phyloP scores from a whole-genome alignment of 306 rosid genomes.

The Adenanthera pavonina region DNA sequence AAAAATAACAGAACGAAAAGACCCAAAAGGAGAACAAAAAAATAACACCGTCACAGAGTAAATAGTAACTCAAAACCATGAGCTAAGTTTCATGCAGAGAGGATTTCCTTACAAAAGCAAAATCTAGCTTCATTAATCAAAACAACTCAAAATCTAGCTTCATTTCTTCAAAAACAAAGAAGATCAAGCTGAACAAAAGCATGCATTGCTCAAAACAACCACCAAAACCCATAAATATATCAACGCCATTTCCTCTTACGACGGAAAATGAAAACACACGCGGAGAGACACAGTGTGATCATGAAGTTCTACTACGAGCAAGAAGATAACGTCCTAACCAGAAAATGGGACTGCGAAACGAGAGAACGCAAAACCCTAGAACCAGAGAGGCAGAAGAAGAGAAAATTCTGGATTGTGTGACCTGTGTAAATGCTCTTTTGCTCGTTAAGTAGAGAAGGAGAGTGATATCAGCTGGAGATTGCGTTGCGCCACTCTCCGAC shows the following conservation, averaged over 20 bases:
- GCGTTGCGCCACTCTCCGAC: not conserved
- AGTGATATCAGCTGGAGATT: not conserved
- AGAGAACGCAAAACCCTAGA: slow-evolving; percentile 31
- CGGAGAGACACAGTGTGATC: not conserved
- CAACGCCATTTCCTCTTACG: not conserved
- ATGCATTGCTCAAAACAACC: slow-evolving; percentile 11
- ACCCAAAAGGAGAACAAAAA: not conserved
- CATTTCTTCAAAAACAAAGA: not conserved
- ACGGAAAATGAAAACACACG: not conserved
- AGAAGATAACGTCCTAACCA: not conserved
- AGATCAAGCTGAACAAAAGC: slow-evolving; percentile 9
- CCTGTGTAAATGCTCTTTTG: not conserved
- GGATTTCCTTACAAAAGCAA: not conserved
- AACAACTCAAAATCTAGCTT: not conserved
- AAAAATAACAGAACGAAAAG: not conserved
- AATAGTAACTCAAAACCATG: not conserved
- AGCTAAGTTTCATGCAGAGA: not conserved
- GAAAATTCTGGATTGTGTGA: not conserved
- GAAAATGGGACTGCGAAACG: not conserved
- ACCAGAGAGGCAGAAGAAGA: not conserved
- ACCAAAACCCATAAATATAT: not conserved
- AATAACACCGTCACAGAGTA: not conserved
- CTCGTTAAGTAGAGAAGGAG: not conserved
- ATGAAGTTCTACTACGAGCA: not conserved
- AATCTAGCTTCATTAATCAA: not conserved